Base-by-base conservation (phyloP, 2,329 filamentous ascomycete genomes). In the Cytospora chrysosperma region DNA sequence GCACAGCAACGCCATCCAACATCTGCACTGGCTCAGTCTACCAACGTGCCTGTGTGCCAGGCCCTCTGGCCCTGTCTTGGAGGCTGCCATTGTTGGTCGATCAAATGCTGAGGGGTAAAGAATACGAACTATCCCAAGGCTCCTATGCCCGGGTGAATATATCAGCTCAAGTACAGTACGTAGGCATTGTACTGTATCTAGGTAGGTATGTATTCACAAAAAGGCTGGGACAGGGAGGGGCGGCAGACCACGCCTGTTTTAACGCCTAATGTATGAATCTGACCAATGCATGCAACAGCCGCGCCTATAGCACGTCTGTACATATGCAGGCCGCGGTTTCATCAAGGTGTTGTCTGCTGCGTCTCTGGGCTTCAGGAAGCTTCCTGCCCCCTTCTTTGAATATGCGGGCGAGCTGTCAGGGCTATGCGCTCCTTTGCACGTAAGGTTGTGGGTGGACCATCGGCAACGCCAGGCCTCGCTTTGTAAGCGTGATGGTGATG, bases 271-370 rank as follows among this genome's bases (percentile, higher is more conserved):
- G 43, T 24, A 47, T n/a, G 10, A 34, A 12, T 43, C 19, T 43
- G 10, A n/a, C 34, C 13, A 15, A 37, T 17, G 17, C 32, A 19
- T 47, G 54, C 34, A 19, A 34, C 17, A 59, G 49, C 34, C 55
- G 37, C 52, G 55, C 55, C 37, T 30, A n/a, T n/a, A n/a, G n/a
- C n/a, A n/a, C n/a, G n/a, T n/a, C n/a, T n/a, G n/a, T n/a, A 58
- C 19, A 57, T 26, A 62, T 58, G 60, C 60, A 58, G 53, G 60
- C 52, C 54, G 54, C 49, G 32, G n/a, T 47, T 58, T 26, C 51
- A 47, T 27, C 51, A 61, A 52, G 26, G 15, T 24, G 28, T n/a
- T 30, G 50, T 30, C 13, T 49, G 58, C 47, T 55, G 27, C 28
- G 52, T 21, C n/a, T 47, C 17, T 55, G 21, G 9, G 34, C 28